A percentile compares a stretch with the other conserved stretches of the same genome.
Conservation (phyloP, 768 basidiomycete genomes). For the Suillus weaverae region DNA sequence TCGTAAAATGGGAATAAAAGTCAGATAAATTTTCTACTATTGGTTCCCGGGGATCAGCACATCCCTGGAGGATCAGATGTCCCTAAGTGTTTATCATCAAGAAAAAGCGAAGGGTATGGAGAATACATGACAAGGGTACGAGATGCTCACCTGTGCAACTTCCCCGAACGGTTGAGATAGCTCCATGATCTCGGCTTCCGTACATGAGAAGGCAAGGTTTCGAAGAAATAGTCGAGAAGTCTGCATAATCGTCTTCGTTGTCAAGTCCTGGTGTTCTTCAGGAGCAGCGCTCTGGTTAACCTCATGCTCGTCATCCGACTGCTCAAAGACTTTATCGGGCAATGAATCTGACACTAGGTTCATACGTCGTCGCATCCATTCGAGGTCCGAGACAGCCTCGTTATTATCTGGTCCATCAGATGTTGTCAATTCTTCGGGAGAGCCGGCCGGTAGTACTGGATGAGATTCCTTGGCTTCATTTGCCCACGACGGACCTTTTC, state of each 20-base stretch:
- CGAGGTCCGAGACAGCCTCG: slow-evolving; percentile 59
- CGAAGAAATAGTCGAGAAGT: slow-evolving; percentile 88
- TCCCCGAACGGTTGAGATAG: slow-evolving; percentile 71
- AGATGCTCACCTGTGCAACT: slow-evolving; percentile 66
- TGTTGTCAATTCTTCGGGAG: background rate
- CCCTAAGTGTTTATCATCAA: slow-evolving; percentile 48
- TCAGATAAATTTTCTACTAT: slow-evolving; percentile 55
- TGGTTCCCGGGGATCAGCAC: slow-evolving; percentile 47
- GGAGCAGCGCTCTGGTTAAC: slow-evolving; percentile 9
- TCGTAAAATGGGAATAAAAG: slow-evolving; percentile 6
- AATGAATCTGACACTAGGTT: slow-evolving; percentile 36
- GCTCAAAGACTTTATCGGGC: slow-evolving; percentile 55
- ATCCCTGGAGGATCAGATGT: slow-evolving; percentile 46
- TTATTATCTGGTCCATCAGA: slow-evolving; percentile 14
- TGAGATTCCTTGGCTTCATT: slow-evolving; percentile 46
- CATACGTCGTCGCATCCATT: slow-evolving; percentile 74
- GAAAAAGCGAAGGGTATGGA: slow-evolving; percentile 10
- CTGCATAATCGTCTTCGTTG: slow-evolving; percentile 55
- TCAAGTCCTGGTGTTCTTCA: slow-evolving; percentile 30
- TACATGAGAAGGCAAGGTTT: slow-evolving; percentile 89
- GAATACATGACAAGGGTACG: background rate
- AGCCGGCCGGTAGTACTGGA: background rate
- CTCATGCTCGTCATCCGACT: slow-evolving; percentile 58
- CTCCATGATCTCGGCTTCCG: slow-evolving; percentile 63
- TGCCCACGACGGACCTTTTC: slow-evolving; percentile 64